Evolutionary conservation across 2,329 filamentous ascomycete genomes (phyloP).

Genomic region (Lasiodiplodia sp.): DNA sequence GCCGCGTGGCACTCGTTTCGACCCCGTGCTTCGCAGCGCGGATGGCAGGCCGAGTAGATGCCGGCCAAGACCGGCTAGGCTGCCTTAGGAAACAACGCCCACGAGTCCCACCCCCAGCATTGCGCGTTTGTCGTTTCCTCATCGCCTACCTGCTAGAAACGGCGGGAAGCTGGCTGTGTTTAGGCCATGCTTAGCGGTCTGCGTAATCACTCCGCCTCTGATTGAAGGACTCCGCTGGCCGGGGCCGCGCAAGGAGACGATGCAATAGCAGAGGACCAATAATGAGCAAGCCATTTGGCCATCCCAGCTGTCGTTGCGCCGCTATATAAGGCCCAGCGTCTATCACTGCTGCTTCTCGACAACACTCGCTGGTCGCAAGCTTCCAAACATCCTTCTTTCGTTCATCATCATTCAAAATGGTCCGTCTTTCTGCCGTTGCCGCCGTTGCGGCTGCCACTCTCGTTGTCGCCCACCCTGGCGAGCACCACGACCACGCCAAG

Average conservation of each 20-base stretch:
- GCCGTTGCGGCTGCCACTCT: conserved; percentile 36
- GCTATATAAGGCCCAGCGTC: conserved; percentile 23
- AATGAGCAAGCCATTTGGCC: conserved; percentile 14
- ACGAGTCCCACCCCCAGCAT: conserved; percentile 19
- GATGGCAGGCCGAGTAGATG: background rate
- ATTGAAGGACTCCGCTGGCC: conserved; percentile 4
- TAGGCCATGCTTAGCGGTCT: background rate
- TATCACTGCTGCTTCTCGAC: conserved; percentile 22
- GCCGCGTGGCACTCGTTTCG: conserved; percentile 21
- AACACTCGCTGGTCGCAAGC: conserved; percentile 15
- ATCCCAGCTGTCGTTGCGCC: background rate
- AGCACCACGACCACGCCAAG: conserved; percentile 42
- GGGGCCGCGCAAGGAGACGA: background rate
- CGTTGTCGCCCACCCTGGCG: conserved; percentile 42
- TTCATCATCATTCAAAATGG: conserved; percentile 32
- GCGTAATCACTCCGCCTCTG: conserved; percentile 27
- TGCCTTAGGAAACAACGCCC: conserved; percentile 1
- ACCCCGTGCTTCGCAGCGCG: background rate
- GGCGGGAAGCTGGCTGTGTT: conserved; percentile 16
- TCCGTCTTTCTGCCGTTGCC: conserved; percentile 36
- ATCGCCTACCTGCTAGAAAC: background rate
- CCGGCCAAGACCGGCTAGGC: conserved; percentile 14
- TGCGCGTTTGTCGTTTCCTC: conserved; percentile 13
- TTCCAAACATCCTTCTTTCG: background rate
- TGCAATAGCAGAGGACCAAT: conserved; percentile 14